Evolutionary conservation across 192 early-diverging fungal species (phyloP), one percentile per base, ranked within the genome.

Genomic region (Backusella liffmaniae): DNA sequence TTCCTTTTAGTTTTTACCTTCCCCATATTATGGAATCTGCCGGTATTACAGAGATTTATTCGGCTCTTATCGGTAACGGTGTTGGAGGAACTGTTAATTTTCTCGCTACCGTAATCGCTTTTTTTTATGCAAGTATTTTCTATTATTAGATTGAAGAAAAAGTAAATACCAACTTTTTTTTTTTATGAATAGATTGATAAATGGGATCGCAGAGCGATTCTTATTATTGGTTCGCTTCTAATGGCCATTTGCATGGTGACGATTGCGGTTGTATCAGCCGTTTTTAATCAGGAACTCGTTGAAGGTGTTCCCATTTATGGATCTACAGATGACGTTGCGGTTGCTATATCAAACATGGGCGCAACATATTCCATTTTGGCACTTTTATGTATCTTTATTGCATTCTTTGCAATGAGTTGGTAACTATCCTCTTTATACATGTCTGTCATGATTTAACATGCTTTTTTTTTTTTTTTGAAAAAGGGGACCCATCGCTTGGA

Each of bases 401-500:
- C 82, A 29, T 87, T 84, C 26, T 96, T 96, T 70, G 91, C 93
- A 16, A 83, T 79, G 65, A 90, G 92, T n/a, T 96, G 37, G 70
- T 71, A 71, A 44, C 12, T 41, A 12, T 10, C 37, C 8, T 39
- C 10, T 0, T 39, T 10, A 1, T 21, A 42, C 13, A 16, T 67
- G 34, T 34, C 18, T 10, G 8, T 5, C 1, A 10, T 10, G 10
- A 39, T 59, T 59, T 59, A 59, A 21, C 21, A 21, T 42, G 7
- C 30, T 15, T 9, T 15, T 70, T 15, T 71, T 29, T 1, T 21
- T n/a, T 39, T 16, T 71, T 10, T 4, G 3, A 32, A 32, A 29
- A 3, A 72, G 94, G 93, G 94, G 94, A 1, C 92, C 95, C 12
- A 88, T 94, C 23, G 88, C 86, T 15, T 96, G 94, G 94, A 81